Conservation (phyloP, 2,329 filamentous ascomycete species). For the Stemphylium vesicarium region DNA sequence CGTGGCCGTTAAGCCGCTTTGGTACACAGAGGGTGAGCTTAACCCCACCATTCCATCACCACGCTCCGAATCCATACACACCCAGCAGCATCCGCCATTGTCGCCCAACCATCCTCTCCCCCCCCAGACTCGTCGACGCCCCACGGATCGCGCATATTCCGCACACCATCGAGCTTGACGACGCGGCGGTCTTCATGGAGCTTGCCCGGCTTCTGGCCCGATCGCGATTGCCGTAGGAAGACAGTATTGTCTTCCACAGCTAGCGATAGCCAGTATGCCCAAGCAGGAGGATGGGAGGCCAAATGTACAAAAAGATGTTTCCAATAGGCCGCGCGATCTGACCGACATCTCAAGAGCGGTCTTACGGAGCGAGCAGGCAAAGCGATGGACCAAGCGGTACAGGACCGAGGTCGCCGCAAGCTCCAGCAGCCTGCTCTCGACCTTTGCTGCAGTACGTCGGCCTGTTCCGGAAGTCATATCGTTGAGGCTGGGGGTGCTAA, state of each 20-base stretch:
- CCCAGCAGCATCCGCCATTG: conserved; percentile 37
- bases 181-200: conserved; percentile 59
- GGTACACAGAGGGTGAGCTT: conserved; percentile 37
- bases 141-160: conserved; percentile 17
- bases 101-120: conserved; percentile 24
- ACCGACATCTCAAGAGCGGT: conserved; percentile 42
- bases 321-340: conserved; percentile 48
- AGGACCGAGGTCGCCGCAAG: conserved; percentile 81
- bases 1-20: conserved; percentile 26
- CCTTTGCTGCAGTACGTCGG: conserved; percentile 67
- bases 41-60: conserved; percentile 48
- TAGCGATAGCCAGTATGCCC: conserved; percentile 55
- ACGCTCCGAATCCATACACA: conserved; percentile 23
- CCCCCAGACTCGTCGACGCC: conserved; percentile 6
- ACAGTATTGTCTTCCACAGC: conserved; percentile 60
- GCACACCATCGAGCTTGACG: conserved; percentile 25
- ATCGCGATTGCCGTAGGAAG: conserved; percentile 67
- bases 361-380: conserved; percentile 52
- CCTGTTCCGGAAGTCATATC: background rate
- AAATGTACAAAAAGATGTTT: conserved; percentile 28
- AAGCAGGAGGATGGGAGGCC: conserved; percentile 35
- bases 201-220: conserved; percentile 59
- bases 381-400: conserved; percentile 73
- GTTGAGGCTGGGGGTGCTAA: conserved; percentile 22
- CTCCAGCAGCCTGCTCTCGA: conserved; percentile 77